Percentiles rank a stretch among this genome's conserved stretches.
phyloP scores from a whole-genome alignment of 192 early-diverging fungal genomes.

The Umbelopsis sp. region DNA sequence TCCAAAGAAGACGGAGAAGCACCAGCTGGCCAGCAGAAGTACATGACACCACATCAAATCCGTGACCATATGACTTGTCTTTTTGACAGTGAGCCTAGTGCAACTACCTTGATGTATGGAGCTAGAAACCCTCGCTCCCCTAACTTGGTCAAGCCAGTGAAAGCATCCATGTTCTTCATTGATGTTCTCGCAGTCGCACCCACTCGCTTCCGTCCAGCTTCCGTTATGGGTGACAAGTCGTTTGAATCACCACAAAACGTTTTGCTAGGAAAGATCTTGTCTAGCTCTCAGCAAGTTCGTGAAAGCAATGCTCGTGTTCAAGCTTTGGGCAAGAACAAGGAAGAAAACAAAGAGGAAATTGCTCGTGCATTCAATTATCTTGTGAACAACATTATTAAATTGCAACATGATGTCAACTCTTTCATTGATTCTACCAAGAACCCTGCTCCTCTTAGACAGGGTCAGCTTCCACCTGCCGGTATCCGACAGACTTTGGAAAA shows the following conservation, averaged over 20 bases:
- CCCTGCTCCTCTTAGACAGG: conserved; percentile 58
- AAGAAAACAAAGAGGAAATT: conserved; percentile 21
- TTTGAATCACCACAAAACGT: conserved; percentile 97
- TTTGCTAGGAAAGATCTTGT: conserved; percentile 82
- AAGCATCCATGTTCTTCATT: conserved; percentile 90
- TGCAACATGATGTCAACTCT: conserved; percentile 90
- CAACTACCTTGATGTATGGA: conserved; percentile 85
- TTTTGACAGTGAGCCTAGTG: conserved; percentile 74
- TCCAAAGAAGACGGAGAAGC: conserved; percentile 38
- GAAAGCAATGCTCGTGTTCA: conserved; percentile 48
- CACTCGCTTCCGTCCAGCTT: conserved; percentile 91
- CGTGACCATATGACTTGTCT: conserved; percentile 75
- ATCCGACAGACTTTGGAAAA: conserved; percentile 97
- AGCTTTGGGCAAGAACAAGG: conserved; percentile 19
- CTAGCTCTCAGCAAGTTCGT: conserved; percentile 70
- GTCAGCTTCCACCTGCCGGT: conserved; percentile 79
- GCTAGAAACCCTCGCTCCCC: conserved; percentile 51
- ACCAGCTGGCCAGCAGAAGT: conserved; percentile 41
- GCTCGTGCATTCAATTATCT: conserved; percentile 23
- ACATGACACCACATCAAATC: conserved; percentile 76
- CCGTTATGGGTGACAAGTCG: conserved; percentile 84
- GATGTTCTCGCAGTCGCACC: conserved; percentile 91
- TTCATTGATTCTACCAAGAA: conserved; percentile 93
- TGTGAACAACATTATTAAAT: conserved; percentile 55
- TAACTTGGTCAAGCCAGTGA: conserved; percentile 41